These are phyloP conservation scores for Setomelanomma holmii DNA, from an alignment of 2,329 filamentous ascomycete species.

Conservation along the genomic window DNA sequence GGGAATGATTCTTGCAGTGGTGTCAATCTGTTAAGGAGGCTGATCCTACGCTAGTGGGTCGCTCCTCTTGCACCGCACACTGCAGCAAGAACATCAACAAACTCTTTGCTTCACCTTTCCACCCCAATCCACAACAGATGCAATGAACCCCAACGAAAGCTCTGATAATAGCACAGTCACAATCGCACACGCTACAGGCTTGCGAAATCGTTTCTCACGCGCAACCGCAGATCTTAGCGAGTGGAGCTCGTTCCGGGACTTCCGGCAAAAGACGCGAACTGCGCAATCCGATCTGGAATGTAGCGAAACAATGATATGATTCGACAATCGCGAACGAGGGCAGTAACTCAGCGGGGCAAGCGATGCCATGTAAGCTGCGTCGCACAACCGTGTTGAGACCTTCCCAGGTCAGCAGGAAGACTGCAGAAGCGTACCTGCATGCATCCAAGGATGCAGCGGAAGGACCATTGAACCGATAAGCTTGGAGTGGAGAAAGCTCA, in stretches of 20 bases:
- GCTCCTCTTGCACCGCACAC: neutral
- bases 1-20: too few relatives aligned
- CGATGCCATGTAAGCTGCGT: neutral
- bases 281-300: conserved; percentile 5
- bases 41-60: neutral
- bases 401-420: too few relatives aligned
- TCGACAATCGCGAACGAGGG: neutral
- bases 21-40: neutral
- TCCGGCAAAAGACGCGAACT: conserved; percentile 18
- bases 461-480: conserved; percentile 17
- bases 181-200: neutral
- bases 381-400: too few relatives aligned
- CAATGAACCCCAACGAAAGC: neutral
- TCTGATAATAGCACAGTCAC: neutral
- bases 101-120: neutral
- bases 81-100: neutral
- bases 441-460: conserved; percentile 4
- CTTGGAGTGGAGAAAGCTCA: conserved; percentile 29
- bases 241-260: conserved; percentile 28
- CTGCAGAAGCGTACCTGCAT: conserved; percentile 3
- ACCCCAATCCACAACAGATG: neutral
- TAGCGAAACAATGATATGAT: neutral
- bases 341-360: neutral
- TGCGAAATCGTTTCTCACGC: conserved; percentile 3
- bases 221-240: conserved; percentile 27